Percentiles rank a stretch among this genome's conserved stretches.
Conservation (phyloP, 1,284 basidiomycete genomes). For the Ganoderma leucocontextum region DNA sequence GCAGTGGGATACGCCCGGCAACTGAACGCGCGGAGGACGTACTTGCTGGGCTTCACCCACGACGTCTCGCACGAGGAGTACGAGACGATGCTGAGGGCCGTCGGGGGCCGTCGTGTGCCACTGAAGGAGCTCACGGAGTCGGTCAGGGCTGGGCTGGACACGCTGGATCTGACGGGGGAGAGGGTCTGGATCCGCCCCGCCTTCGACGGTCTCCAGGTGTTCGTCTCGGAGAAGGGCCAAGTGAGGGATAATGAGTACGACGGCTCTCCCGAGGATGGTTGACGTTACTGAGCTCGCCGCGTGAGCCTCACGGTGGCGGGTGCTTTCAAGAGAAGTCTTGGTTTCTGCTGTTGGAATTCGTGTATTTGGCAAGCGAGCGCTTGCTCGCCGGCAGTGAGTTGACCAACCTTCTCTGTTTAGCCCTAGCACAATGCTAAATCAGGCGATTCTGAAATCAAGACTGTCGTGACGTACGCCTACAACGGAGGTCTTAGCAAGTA, state of each 20-base stretch:
- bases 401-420: background rate
- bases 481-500: background rate
- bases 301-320: no score
- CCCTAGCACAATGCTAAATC: background rate
- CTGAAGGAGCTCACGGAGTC: constrained; percentile 45
- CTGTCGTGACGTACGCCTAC: background rate
- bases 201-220: constrained; percentile 70
- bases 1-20: constrained; percentile 61
- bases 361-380: no score
- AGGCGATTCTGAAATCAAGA: no score
- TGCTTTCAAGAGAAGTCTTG: no score
- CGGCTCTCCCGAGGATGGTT: background rate
- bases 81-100: constrained; percentile 59
- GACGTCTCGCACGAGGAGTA: constrained; percentile 75
- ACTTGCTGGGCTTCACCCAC: constrained; percentile 77
- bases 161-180: constrained; percentile 54
- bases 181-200: constrained; percentile 71
- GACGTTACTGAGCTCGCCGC: background rate
- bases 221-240: constrained; percentile 48
- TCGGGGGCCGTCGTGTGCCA: constrained; percentile 48
- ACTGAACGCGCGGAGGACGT: constrained; percentile 65
- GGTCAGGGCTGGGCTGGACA: constrained; percentile 52
- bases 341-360: no score
- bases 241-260: constrained; percentile 59
- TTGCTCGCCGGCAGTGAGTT: no score